Evolutionary conservation across 306 rosid species (phyloP).

Genomic region (Citrullus colocynthis): DNA sequence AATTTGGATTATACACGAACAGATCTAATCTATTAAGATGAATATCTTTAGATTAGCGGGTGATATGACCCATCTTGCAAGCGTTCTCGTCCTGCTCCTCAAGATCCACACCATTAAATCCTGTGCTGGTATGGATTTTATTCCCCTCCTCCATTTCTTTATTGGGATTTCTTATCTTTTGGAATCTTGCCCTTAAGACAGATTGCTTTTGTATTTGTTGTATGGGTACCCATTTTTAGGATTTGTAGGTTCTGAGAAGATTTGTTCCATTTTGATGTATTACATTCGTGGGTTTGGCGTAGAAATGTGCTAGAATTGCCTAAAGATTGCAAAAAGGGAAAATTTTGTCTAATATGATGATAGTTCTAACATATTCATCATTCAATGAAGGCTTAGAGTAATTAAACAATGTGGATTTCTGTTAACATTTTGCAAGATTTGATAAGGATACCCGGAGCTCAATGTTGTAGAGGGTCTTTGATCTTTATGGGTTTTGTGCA

Average conservation of each 20-base stretch:
- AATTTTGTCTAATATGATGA: neutral
- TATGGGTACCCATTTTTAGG: neutral
- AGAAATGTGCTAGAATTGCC: neutral
- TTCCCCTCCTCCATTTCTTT: neutral
- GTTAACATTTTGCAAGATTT: neutral
- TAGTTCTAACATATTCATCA: neutral
- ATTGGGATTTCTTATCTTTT: neutral
- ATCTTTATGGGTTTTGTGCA: neutral
- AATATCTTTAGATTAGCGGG: constrained; percentile 61
- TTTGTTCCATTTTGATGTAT: neutral
- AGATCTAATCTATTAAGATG: constrained; percentile 21
- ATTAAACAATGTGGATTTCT: neutral
- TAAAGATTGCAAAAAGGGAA: neutral
- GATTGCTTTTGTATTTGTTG: neutral
- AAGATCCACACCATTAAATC: constrained; percentile 78
- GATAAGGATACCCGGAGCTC: neutral
- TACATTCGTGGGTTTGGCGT: neutral
- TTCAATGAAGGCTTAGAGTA: neutral
- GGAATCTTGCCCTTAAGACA: neutral
- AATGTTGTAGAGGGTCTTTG: neutral
- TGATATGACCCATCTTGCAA: constrained; percentile 62
- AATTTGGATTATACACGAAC: neutral
- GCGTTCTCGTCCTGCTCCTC: constrained; percentile 66
- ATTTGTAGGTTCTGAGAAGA: neutral
- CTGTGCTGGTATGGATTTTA: constrained; percentile 37